phyloP scores from a whole-genome alignment of 495 filamentous ascomycete genomes.

The Annulohypoxylon moriforme region DNA sequence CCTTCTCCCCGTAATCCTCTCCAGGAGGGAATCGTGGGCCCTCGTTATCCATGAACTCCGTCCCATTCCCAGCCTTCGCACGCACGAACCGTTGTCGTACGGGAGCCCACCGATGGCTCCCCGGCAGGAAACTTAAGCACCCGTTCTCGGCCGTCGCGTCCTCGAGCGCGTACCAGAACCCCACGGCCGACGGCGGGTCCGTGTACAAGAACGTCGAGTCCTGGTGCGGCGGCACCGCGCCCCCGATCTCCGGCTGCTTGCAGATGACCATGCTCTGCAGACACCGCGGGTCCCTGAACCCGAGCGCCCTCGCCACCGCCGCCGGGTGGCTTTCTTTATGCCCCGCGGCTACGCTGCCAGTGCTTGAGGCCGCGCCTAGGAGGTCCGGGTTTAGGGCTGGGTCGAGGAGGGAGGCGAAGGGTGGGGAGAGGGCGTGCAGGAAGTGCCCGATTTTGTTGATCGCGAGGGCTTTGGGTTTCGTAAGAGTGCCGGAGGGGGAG shows the following conservation, averaged over 20 bases:
- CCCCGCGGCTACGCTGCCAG: conserved; percentile 18
- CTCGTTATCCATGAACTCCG: conserved; percentile 63
- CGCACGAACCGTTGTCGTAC: conserved; percentile 81
- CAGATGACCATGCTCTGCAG: conserved; percentile 98
- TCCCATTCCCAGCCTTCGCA: conserved; percentile 56
- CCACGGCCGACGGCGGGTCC: conserved; percentile 86
- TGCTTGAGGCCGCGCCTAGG: conserved; percentile 41
- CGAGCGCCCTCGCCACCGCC: conserved; percentile 74
- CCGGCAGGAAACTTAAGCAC: conserved; percentile 84
- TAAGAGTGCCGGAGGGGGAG: conserved; percentile 65
- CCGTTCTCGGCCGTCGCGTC: conserved; percentile 88
- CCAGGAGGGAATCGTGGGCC: conserved; percentile 57
- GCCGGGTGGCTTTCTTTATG: conserved; percentile 54
- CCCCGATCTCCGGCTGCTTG: conserved; percentile 97
- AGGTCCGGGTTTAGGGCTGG: conserved; percentile 55
- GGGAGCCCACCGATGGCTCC: conserved; percentile 75
- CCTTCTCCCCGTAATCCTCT: conserved; percentile 53
- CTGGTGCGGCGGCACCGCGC: conserved; percentile 86
- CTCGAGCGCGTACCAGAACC: conserved; percentile 96
- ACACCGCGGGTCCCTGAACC: conserved; percentile 74
- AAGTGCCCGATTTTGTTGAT: conserved; percentile 98
- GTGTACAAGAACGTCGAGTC: conserved; percentile 95
- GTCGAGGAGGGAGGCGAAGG: conserved; percentile 73
- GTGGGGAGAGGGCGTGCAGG: conserved; percentile 78
- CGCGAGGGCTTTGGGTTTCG: conserved; percentile 80